These are phyloP conservation scores for Talaromyces pinophilus DNA, from an alignment of 2,329 filamentous ascomycete species.

Conservation along the genomic window DNA sequence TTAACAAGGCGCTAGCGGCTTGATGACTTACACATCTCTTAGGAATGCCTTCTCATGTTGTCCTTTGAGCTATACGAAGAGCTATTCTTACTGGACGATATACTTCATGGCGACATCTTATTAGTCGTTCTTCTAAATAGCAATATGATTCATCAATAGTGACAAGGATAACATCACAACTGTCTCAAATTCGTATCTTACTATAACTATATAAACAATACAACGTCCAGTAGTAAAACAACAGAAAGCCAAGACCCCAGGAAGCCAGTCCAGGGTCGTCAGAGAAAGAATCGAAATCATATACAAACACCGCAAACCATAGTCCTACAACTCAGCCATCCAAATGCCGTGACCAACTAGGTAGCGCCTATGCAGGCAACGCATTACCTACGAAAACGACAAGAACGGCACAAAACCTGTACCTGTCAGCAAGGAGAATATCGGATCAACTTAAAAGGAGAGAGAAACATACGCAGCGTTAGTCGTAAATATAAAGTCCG, in stretches of 20 bases:
- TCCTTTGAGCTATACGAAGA: background rate
- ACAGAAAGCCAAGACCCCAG: background rate
- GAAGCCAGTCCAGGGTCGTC: background rate
- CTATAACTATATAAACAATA: background rate
- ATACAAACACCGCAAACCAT: background rate
- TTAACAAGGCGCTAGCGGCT: conserved; percentile 51
- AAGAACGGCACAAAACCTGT: conserved; percentile 19
- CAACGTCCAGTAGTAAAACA: background rate
- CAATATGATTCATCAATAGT: background rate
- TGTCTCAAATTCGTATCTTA: background rate
- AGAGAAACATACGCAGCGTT: conserved; percentile 18
- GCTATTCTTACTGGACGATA: background rate
- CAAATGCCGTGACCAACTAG: too few species aligned
- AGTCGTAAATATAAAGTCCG: conserved; percentile 6
- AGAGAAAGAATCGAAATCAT: background rate
- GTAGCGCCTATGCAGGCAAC: background rate
- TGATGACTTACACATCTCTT: background rate
- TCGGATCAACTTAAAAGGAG: background rate
- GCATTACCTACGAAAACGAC: conserved; percentile 20
- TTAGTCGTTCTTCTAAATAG: background rate
- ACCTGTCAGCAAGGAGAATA: too few species aligned
- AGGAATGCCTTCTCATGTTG: too few species aligned
- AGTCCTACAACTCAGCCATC: background rate
- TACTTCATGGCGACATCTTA: background rate
- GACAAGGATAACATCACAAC: background rate